phyloP scores from a whole-genome alignment of 805 yeast genomes.

The Spathaspora hagerdaliae region DNA sequence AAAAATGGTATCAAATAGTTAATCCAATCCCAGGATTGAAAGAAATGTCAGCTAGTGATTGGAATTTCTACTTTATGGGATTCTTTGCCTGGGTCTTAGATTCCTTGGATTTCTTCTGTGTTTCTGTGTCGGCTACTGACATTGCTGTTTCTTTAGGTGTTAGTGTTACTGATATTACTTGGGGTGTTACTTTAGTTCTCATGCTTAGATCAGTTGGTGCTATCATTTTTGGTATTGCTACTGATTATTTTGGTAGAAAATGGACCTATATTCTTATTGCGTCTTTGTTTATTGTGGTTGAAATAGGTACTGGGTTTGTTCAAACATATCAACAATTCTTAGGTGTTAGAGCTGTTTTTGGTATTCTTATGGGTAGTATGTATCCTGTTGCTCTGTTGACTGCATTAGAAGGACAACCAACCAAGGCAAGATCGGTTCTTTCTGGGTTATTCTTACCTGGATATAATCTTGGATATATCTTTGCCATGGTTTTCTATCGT shows the following conservation, averaged over 20 bases:
- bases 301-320: constrained; percentile 63
- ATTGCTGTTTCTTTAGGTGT: constrained; percentile 45
- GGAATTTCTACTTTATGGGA: constrained; percentile 54
- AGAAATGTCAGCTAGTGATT: constrained; percentile 17
- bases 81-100: constrained; percentile 63
- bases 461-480: constrained; percentile 64
- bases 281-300: constrained; percentile 44
- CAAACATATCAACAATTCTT: constrained; percentile 53
- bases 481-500: constrained; percentile 63
- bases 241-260: constrained; percentile 60
- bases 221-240: constrained; percentile 52
- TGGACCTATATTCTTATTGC: constrained; percentile 52
- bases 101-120: constrained; percentile 60
- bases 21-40: constrained; percentile 42
- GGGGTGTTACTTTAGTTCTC: constrained; percentile 66
- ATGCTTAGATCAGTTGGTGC: constrained; percentile 71
- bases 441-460: constrained; percentile 79
- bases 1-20: constrained; percentile 25
- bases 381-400: constrained; percentile 53
- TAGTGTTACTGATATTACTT: constrained; percentile 49
- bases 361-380: constrained; percentile 54
- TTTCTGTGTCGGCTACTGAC: constrained; percentile 46
- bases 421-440: constrained; percentile 51
- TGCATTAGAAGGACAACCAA: constrained; percentile 52
- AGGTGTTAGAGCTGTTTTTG: constrained; percentile 61